A percentile compares a stretch with the other conserved stretches of the same genome.
Conservation (phyloP, 2,329 filamentous ascomycete genomes). For the Sarocladium kiliense region DNA sequence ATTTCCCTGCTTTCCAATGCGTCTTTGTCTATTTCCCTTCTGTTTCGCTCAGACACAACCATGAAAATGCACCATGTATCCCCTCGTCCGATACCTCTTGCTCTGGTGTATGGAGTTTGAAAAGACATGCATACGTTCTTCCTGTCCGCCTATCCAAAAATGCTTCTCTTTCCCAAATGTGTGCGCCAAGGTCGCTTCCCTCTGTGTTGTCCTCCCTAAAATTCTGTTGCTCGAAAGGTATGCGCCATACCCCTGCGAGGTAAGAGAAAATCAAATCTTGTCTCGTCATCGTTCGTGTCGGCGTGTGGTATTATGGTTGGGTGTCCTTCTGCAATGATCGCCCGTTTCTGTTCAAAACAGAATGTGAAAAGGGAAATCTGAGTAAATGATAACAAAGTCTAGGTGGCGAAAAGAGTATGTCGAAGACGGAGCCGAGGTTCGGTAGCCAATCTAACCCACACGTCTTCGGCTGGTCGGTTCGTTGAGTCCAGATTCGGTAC, state of each 20-base stretch:
- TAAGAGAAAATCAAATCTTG: neutral
- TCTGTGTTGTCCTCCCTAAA: too few relatives aligned
- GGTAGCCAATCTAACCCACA: conserved; percentile 15
- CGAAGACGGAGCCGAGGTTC: neutral
- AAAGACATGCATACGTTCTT: neutral
- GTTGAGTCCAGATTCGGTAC: conserved; percentile 29
- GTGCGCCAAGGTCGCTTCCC: neutral
- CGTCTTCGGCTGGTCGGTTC: conserved; percentile 29
- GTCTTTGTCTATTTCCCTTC: neutral
- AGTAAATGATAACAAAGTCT: neutral
- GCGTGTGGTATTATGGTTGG: conserved; percentile 4
- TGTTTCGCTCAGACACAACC: neutral
- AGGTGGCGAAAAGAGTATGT: neutral
- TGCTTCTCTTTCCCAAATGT: neutral
- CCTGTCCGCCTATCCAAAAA: neutral
- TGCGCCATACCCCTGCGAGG: neutral
- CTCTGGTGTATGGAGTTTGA: neutral
- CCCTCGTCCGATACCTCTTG: neutral
- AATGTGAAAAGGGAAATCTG: neutral
- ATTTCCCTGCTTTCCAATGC: neutral
- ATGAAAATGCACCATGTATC: neutral
- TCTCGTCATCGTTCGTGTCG: conserved; percentile 6
- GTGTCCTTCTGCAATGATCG: neutral
- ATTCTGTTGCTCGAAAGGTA: neutral
- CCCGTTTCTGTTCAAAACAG: neutral